A percentile compares a stretch with the other conserved stretches of the same genome.
Evolutionary conservation across 208 protist genomes (phyloP).

Genomic region (Acanthamoeba sp.): DNA sequence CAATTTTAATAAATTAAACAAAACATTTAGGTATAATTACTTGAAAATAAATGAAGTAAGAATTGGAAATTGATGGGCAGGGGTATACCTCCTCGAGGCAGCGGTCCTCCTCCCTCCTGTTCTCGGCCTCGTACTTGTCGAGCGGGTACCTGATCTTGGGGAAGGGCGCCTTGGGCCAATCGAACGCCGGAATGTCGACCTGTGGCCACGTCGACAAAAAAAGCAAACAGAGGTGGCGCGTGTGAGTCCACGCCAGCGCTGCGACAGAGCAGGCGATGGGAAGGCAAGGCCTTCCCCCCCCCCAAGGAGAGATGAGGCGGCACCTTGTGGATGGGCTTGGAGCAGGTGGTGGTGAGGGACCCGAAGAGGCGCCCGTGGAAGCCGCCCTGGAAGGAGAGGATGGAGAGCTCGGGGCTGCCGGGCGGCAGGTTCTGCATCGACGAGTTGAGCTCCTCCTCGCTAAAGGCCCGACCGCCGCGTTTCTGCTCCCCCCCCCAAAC

Average conservation of each 20-base stretch:
- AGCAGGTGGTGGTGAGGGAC: constrained; percentile 85
- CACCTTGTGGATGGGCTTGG: constrained; percentile 89
- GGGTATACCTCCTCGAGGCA: constrained; percentile 81
- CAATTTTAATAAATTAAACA: neutral
- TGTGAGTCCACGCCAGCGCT: neutral
- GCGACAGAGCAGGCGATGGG: neutral
- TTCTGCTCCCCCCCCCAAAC: constrained; percentile 7
- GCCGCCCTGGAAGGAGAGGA: constrained; percentile 85
- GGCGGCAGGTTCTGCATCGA: constrained; percentile 86
- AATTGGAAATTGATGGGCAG: neutral
- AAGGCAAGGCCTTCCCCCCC: too few relatives aligned
- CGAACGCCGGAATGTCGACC: constrained; percentile 88
- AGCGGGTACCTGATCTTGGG: constrained; percentile 88
- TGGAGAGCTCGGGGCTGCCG: constrained; percentile 84
- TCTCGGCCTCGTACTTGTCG: constrained; percentile 78
- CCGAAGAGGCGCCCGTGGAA: constrained; percentile 88
- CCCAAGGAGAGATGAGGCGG: too few relatives aligned
- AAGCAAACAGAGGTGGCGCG: neutral
- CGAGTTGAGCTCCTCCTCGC: constrained; percentile 82
- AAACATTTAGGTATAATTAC: neutral
- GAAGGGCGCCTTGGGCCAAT: constrained; percentile 88
- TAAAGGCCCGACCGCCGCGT: constrained; percentile 79
- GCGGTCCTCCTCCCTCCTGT: constrained; percentile 83
- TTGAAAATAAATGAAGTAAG: neutral
- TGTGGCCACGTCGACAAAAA: neutral